phyloP scores from a whole-genome alignment of 495 filamentous ascomycete species.

The Penicillium ucsense region DNA sequence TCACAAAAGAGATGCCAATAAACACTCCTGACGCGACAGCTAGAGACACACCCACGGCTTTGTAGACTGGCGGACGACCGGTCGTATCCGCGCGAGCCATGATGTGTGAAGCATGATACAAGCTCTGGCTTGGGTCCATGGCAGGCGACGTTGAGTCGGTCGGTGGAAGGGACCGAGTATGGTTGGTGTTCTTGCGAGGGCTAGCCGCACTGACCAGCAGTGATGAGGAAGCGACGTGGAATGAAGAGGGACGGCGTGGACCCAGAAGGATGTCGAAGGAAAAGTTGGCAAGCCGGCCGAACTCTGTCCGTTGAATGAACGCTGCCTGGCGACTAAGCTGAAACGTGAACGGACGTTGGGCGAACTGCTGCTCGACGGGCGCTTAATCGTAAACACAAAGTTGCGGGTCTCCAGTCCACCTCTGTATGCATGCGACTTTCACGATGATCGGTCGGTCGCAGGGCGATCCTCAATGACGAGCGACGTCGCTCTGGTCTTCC shows the following conservation, averaged over 20 bases:
- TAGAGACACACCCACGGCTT: slow-evolving; percentile 77
- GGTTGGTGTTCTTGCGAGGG: not conserved
- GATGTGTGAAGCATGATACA: slow-evolving; percentile 36
- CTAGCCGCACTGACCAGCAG: slow-evolving; percentile 20
- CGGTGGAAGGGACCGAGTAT: not conserved
- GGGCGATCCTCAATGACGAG: not conserved
- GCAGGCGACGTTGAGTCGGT: not conserved
- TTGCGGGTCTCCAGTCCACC: too few relatives aligned
- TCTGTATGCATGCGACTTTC: too few relatives aligned
- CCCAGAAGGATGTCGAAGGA: slow-evolving; percentile 16
- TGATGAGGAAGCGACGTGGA: slow-evolving; percentile 4
- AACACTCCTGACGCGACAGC: slow-evolving; percentile 86
- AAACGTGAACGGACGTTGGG: slow-evolving; percentile 13
- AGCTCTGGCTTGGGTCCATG: slow-evolving; percentile 36
- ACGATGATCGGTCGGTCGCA: too few relatives aligned
- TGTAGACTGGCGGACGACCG: slow-evolving; percentile 56
- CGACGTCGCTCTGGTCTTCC: too few relatives aligned
- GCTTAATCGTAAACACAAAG: not conserved
- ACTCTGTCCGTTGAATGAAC: not conserved
- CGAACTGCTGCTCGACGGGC: slow-evolving; percentile 8
- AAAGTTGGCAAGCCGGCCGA: not conserved
- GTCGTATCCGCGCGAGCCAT: slow-evolving; percentile 36
- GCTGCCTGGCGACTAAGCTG: slow-evolving; percentile 16
- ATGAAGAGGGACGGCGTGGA: not conserved
- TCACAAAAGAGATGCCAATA: slow-evolving; percentile 89